Evolutionary conservation across 163 green algal genomes (phyloP).

Genomic region (Coccomyxa subellipsoidea): DNA sequence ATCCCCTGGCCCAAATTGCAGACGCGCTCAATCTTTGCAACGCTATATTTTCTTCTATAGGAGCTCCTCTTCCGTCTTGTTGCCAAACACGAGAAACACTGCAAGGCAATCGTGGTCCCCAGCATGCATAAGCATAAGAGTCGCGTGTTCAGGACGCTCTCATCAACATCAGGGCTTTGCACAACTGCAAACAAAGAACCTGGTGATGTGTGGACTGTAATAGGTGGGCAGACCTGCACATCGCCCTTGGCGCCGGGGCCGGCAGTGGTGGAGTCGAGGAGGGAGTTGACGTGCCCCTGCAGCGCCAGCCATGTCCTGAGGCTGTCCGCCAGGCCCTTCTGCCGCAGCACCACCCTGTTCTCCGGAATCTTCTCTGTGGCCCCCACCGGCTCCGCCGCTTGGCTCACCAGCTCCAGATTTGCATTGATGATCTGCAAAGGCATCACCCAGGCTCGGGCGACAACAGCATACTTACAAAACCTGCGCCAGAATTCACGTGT

Average conservation of each 20-base stretch:
- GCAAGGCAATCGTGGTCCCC: no score
- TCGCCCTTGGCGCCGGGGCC: not conserved
- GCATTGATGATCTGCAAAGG: slow-evolving; percentile 51
- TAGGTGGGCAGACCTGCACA: not conserved
- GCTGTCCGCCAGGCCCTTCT: slow-evolving; percentile 38
- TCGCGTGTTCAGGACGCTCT: no score
- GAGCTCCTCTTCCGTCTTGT: no score
- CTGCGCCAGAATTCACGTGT: not conserved
- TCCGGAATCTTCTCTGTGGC: slow-evolving; percentile 9
- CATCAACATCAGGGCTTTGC: no score
- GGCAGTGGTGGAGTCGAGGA: slow-evolving; percentile 81
- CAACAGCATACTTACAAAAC: not conserved
- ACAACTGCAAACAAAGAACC: no score
- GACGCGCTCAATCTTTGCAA: no score
- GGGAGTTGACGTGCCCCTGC: slow-evolving; percentile 79
- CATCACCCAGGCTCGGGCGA: not conserved
- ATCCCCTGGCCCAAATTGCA: slow-evolving; percentile 68
- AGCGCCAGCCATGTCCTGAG: slow-evolving; percentile 75
- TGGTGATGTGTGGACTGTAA: no score
- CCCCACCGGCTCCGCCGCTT: not conserved
- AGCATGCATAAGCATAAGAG: no score
- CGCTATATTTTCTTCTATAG: no score
- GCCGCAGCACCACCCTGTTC: not conserved
- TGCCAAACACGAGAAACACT: no score
- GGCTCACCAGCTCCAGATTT: slow-evolving; percentile 64